A percentile compares a stretch with the other conserved stretches of the same genome.
These are phyloP conservation scores for Eucalyptus melliodora DNA, from an alignment of 345 rosid species.

Conservation along the genomic window DNA sequence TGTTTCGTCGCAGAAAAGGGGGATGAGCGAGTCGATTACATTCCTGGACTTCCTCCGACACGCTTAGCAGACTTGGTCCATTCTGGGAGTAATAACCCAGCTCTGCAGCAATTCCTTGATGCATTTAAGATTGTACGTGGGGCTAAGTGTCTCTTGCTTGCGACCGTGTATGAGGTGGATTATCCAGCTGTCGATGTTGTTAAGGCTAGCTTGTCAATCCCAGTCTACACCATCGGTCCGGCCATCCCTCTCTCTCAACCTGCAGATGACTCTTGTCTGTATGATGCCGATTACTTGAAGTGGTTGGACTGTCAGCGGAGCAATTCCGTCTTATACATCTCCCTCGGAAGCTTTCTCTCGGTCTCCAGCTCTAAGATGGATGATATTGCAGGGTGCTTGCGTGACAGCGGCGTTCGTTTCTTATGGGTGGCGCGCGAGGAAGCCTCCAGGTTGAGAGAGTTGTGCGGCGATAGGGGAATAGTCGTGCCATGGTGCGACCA, in stretches of 20 bases:
- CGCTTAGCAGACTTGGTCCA: background rate
- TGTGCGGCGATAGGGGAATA: background rate
- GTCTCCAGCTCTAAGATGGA: constrained; percentile 15
- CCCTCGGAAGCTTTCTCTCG: constrained; percentile 26
- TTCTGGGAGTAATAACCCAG: background rate
- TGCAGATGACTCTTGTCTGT: background rate
- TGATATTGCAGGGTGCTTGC: constrained; percentile 17
- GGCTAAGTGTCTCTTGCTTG: background rate
- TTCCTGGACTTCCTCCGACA: background rate
- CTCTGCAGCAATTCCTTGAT: background rate
- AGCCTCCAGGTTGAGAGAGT: background rate
- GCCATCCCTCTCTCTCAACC: constrained; percentile 17
- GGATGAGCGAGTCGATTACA: constrained; percentile 8
- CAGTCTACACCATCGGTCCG: constrained; percentile 26
- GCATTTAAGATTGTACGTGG: background rate
- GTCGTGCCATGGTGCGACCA: constrained; percentile 54
- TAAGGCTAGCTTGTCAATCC: background rate
- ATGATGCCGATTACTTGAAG: background rate
- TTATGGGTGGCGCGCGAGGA: constrained; percentile 24
- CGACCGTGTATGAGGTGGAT: background rate
- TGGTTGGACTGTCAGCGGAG: constrained; percentile 25
- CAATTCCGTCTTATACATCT: constrained; percentile 21
- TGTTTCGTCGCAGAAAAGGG: background rate
- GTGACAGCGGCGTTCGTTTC: constrained; percentile 7
- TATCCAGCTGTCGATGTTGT: background rate